Evolutionary conservation across 768 basidiomycete genomes (phyloP).

Genomic region (Gymnopilus junonius): DNA sequence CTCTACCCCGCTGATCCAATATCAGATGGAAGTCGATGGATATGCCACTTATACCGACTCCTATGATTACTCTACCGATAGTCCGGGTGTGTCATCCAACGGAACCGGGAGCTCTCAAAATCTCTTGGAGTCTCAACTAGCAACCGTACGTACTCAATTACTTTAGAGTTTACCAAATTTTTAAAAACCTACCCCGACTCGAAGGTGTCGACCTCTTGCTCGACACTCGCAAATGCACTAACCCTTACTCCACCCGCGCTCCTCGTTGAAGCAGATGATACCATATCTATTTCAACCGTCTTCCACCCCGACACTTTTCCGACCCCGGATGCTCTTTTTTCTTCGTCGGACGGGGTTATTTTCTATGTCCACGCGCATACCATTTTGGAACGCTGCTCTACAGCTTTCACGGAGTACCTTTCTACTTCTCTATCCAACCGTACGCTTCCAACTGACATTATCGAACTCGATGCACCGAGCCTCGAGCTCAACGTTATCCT

Average conservation of each 20-base stretch:
- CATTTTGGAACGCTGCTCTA: constrained; percentile 48
- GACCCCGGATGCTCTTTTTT: constrained; percentile 37
- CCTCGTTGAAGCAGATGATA: background rate
- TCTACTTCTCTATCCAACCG: background rate
- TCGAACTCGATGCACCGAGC: constrained; percentile 48
- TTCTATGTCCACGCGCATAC: constrained; percentile 59
- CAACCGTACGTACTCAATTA: background rate
- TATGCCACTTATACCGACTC: background rate
- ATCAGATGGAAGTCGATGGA: background rate
- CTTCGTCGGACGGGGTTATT: constrained; percentile 63
- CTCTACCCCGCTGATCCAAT: background rate
- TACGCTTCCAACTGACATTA: constrained; percentile 32
- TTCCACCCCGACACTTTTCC: constrained; percentile 29
- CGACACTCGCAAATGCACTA: background rate
- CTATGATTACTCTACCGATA: background rate
- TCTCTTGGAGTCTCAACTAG: background rate
- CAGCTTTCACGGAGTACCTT: constrained; percentile 24
- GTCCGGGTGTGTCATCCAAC: background rate
- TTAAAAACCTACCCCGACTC: background rate
- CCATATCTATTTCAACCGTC: constrained; percentile 30
- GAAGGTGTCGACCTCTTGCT: background rate
- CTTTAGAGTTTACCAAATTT: background rate
- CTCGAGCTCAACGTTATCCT: constrained; percentile 56
- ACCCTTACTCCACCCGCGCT: background rate
- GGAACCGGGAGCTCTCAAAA: background rate